These are phyloP conservation scores for Aspergillus sp. DNA, from an alignment of 2,329 filamentous ascomycete species.

Conservation along the genomic window DNA sequence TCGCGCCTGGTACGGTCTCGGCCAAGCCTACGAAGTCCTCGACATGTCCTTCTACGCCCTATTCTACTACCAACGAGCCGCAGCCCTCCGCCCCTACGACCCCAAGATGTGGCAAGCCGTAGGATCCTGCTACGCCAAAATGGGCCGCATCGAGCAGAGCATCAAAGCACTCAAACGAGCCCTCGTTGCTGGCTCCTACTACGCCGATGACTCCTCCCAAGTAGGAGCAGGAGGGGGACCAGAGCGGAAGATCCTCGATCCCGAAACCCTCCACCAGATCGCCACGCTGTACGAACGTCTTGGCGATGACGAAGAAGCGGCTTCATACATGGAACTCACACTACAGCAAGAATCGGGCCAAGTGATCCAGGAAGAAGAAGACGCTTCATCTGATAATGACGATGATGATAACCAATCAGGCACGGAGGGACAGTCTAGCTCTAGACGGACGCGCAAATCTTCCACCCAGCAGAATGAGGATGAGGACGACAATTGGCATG, in stretches of 20 bases:
- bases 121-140: constrained; percentile 85
- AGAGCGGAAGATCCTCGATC: constrained; percentile 67
- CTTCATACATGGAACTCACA: constrained; percentile 93
- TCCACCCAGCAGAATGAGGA: constrained; percentile 41
- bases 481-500: constrained; percentile 45
- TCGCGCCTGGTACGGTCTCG: constrained; percentile 94
- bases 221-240: constrained; percentile 25
- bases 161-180: constrained; percentile 95
- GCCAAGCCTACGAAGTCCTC: constrained; percentile 94
- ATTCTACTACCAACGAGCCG: constrained; percentile 97
- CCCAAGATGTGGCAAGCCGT: constrained; percentile 99
- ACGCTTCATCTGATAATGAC: constrained; percentile 35
- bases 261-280: constrained; percentile 87
- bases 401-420: constrained; percentile 36
- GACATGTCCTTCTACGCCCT: constrained; percentile 98
- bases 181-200: constrained; percentile 82
- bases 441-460: constrained; percentile 28
- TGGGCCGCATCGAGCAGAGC: constrained; percentile 81
- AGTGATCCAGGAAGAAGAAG: constrained; percentile 39
- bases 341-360: constrained; percentile 86
- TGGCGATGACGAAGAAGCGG: constrained; percentile 75
- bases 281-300: constrained; percentile 84
- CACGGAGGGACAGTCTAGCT: constrained; percentile 51
- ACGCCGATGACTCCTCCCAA: constrained; percentile 50
- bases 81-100: constrained; percentile 89